phyloP scores from a whole-genome alignment of 1,284 basidiomycete species.

The Porodaedalea pini region DNA sequence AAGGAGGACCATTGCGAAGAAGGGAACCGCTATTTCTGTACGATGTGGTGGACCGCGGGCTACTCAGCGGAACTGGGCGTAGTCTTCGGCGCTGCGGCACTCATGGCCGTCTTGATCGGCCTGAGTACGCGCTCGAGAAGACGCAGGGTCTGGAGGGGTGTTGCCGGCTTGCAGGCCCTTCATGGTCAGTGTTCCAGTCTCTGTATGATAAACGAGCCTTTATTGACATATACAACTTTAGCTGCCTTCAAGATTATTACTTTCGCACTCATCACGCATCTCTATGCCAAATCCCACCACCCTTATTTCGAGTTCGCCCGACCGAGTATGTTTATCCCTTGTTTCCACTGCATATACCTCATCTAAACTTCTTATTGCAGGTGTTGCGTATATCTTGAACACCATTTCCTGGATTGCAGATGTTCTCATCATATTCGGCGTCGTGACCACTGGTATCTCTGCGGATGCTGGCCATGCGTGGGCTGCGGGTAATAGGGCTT shows the following conservation, averaged over 20 bases:
- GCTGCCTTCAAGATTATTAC: slow-evolving; percentile 58
- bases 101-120: slow-evolving; percentile 59
- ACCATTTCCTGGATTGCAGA: slow-evolving; percentile 58
- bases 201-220: neutral
- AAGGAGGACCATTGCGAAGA: slow-evolving; percentile 59
- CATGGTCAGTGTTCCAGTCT: slow-evolving; percentile 45
- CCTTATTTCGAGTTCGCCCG: slow-evolving; percentile 54
- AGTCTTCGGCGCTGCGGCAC: slow-evolving; percentile 57
- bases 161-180: slow-evolving; percentile 57
- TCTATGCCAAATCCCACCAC: slow-evolving; percentile 46
- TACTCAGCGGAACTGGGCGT: slow-evolving; percentile 60
- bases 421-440: slow-evolving; percentile 47
- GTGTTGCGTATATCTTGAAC: slow-evolving; percentile 55
- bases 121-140: slow-evolving; percentile 68
- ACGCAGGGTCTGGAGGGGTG: slow-evolving; percentile 69
- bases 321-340: slow-evolving; percentile 44
- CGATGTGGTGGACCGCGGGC: slow-evolving; percentile 64
- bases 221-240: slow-evolving; percentile 26
- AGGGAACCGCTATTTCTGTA: slow-evolving; percentile 47
- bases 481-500: slow-evolving; percentile 73
- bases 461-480: slow-evolving; percentile 65
- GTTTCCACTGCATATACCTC: neutral
- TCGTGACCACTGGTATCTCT: slow-evolving; percentile 61
- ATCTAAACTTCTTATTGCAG: slow-evolving; percentile 33
- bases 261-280: slow-evolving; percentile 63